Base-by-base conservation (phyloP, 169 alveolate genomes). In the Plasmodium gallinaceum region DNA sequence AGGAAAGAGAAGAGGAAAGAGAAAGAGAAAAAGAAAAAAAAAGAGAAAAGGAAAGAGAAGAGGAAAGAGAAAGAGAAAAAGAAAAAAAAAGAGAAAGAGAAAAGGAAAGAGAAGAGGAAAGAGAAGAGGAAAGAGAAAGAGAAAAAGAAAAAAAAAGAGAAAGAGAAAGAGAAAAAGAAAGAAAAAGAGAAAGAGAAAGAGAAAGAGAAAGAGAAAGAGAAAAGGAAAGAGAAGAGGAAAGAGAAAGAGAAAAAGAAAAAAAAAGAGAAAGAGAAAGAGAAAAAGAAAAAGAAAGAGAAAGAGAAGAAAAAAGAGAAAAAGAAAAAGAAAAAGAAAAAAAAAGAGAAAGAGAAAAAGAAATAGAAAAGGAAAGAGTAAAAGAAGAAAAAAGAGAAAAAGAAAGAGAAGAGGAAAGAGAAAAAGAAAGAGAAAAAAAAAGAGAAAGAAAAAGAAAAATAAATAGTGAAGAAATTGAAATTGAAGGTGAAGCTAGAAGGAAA, bases 271-370 rank as follows among this genome's bases (percentile, higher is more conserved):
- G 16, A n/a, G n/a, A 8, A 39, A 39, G 42, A 68, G 42, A 42
- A 68, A 8, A 39, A 0, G 64, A 32, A 68, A 68, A 70, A 5
- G 20, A 46, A 20, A 43, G 5, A 70, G 46, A 46, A 16, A 48
- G 42, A 42, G 24, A 48, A 71, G 10, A 0, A 22, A 43, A 39
- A 22, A 37, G 0, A 43, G 60, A 66, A 66, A 69, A 71, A 43
- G 12, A 71, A 48, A 52, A 14, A 60, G 10, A 51, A 26, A 71
- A 51, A n/a, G 12, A 20, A 46, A 45, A 48, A 70, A 57, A 20
- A 16, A 70, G 65, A 45, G n/a, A 24, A 60, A 71, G 42, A 46
- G 16, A 45, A 45, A 70, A 72, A 20, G 22, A 18, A 72, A 20
- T 24, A 16, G 26, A 61, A 72, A 52, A n/a, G 2, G 26, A 18